A percentile compares a stretch with the other conserved stretches of the same genome.
Evolutionary conservation across 1,139 yeast genomes (phyloP).

Genomic region (Spencermartinsiella ligniputridi): DNA sequence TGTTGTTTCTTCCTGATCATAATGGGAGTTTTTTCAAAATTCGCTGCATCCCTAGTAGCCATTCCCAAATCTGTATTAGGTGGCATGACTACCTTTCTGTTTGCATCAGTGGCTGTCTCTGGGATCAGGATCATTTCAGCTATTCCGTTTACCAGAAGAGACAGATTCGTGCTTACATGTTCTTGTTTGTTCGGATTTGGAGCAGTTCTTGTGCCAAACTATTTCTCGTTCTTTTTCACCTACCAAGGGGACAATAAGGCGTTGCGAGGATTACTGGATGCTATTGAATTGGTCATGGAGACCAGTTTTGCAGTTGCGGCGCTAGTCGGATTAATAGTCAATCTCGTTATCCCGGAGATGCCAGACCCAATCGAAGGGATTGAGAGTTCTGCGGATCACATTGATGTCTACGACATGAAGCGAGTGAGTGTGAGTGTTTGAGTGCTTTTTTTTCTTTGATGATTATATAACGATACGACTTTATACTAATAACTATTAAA

Average conservation of each 20-base stretch:
- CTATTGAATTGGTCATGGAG: conserved; percentile 77
- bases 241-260: conserved; percentile 63
- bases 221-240: conserved; percentile 75
- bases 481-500: too few relatives aligned
- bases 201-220: conserved; percentile 64
- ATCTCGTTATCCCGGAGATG: conserved; percentile 68
- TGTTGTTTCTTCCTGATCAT: conserved; percentile 75
- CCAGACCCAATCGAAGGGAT: conserved; percentile 43
- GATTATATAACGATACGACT: too few relatives aligned
- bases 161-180: conserved; percentile 76
- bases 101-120: conserved; percentile 83
- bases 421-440: too few relatives aligned
- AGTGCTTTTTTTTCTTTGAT: too few relatives aligned
- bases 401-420: too few relatives aligned
- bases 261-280: conserved; percentile 68
- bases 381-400: neutral
- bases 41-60: conserved; percentile 82
- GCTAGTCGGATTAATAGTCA: conserved; percentile 65
- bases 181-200: conserved; percentile 76
- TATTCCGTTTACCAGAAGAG: conserved; percentile 74
- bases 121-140: conserved; percentile 78
- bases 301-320: conserved; percentile 87
- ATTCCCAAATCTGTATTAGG: conserved; percentile 84
- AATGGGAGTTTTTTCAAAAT: conserved; percentile 85
- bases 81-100: conserved; percentile 88